phyloP scores from a whole-genome alignment of 108 stramenopile species.

The Skeletonema grethae region DNA sequence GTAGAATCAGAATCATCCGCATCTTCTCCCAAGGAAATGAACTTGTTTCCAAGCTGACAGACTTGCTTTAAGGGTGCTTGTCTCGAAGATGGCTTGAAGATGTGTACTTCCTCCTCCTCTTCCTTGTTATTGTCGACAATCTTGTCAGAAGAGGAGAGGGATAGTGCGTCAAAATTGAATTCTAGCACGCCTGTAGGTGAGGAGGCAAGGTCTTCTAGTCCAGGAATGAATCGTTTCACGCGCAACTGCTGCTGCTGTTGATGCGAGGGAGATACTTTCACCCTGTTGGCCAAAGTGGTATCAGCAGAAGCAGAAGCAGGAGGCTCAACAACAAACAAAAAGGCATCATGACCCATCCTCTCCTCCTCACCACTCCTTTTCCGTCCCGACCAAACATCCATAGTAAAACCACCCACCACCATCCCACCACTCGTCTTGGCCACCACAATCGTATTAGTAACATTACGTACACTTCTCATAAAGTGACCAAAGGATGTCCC shows the following conservation, averaged over 20 bases:
- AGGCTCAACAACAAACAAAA: background rate
- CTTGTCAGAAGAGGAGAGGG: background rate
- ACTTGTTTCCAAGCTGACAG: slow-evolving; percentile 26
- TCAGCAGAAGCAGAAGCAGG: background rate
- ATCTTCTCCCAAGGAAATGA: slow-evolving; percentile 14
- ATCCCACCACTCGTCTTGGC: slow-evolving; percentile 12
- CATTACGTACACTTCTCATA: slow-evolving; percentile 25
- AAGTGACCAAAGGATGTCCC: slow-evolving; percentile 24
- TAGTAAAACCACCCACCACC: slow-evolving; percentile 20
- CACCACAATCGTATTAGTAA: slow-evolving; percentile 18
- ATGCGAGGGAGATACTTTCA: background rate
- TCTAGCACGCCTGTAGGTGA: slow-evolving; percentile 19
- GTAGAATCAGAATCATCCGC: background rate
- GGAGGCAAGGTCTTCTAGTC: slow-evolving; percentile 18
- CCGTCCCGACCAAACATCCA: slow-evolving; percentile 27
- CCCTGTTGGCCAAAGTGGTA: background rate
- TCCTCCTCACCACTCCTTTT: background rate
- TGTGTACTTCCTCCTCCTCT: background rate
- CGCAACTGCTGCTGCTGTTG: background rate
- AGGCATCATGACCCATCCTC: background rate
- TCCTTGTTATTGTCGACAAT: background rate
- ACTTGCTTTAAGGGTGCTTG: slow-evolving; percentile 20
- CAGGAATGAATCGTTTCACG: slow-evolving; percentile 21
- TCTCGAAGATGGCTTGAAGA: slow-evolving; percentile 14
- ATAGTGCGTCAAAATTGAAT: slow-evolving; percentile 6